Evolutionary conservation across 371 early-diverging fungal genomes (phyloP).

Genomic region (Umbelopsis sp.): DNA sequence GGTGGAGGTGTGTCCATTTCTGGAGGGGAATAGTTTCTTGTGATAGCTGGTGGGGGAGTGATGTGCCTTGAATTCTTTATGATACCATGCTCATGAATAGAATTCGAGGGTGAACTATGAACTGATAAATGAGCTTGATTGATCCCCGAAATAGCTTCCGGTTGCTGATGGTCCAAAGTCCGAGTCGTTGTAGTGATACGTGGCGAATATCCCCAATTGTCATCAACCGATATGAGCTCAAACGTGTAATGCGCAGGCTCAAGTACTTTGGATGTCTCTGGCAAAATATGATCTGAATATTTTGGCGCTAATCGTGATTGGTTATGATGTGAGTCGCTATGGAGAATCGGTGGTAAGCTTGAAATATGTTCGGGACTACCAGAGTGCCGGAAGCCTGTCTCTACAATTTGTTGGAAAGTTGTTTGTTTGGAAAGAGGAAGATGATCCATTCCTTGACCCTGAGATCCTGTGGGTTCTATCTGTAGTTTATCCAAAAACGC

Average conservation of each 20-base stretch:
- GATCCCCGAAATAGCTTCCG: neutral
- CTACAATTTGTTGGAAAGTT: neutral
- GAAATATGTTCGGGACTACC: neutral
- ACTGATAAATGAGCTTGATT: neutral
- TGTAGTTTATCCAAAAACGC: neutral
- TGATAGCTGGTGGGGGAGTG: neutral
- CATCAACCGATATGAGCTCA: constrained; percentile 54
- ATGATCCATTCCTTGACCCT: neutral
- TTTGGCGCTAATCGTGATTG: neutral
- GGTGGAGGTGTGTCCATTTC: constrained; percentile 15
- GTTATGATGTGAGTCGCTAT: neutral
- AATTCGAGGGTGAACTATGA: neutral
- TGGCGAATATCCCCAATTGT: constrained; percentile 41
- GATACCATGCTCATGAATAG: neutral
- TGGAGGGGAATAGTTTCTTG: constrained; percentile 5
- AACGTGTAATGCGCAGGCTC: constrained; percentile 57
- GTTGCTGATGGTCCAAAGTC: constrained; percentile 8
- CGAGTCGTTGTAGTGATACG: neutral
- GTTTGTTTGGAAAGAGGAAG: constrained; percentile 1
- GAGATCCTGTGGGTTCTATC: neutral
- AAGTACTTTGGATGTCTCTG: constrained; percentile 30
- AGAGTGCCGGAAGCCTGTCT: neutral
- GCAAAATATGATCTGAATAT: neutral
- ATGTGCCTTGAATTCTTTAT: neutral
- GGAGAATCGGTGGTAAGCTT: neutral